Conservation (phyloP, 2,329 filamentous ascomycete genomes). For the Beauveria asiatica region DNA sequence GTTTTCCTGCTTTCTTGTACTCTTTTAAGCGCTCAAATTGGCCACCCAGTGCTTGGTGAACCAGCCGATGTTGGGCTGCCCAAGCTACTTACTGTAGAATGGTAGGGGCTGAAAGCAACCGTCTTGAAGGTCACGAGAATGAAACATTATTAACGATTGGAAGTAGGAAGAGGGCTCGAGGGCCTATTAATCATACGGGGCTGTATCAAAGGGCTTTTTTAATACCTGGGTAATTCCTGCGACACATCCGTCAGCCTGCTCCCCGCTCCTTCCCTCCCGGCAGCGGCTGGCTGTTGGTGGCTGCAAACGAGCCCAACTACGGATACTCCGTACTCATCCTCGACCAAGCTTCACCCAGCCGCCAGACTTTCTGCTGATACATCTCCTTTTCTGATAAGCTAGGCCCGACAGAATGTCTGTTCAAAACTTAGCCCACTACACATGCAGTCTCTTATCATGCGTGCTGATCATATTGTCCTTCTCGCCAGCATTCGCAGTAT, state of each 20-base stretch:
- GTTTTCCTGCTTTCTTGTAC: background rate
- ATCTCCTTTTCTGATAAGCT: background rate
- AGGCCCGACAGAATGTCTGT: too few relatives aligned
- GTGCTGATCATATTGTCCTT: background rate
- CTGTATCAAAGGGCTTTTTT: background rate
- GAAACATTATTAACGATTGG: background rate
- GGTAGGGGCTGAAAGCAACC: background rate
- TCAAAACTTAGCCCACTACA: background rate
- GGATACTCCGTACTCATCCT: background rate
- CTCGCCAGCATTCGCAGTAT: too few relatives aligned
- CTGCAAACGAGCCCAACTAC: background rate
- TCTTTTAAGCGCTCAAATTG: background rate
- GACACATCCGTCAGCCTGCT: background rate
- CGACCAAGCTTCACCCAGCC: background rate
- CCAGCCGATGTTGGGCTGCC: background rate
- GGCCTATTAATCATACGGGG: background rate
- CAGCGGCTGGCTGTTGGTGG: background rate
- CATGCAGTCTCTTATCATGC: background rate
- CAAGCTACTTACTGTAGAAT: background rate
- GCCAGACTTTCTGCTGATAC: background rate
- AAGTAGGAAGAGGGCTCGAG: too few relatives aligned
- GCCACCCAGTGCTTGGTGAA: background rate
- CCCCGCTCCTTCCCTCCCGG: background rate
- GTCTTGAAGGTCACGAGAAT: background rate
- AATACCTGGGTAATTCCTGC: background rate